Conservation (phyloP, 164 flowering plant genomes). For the Houttuynia cordata region DNA sequence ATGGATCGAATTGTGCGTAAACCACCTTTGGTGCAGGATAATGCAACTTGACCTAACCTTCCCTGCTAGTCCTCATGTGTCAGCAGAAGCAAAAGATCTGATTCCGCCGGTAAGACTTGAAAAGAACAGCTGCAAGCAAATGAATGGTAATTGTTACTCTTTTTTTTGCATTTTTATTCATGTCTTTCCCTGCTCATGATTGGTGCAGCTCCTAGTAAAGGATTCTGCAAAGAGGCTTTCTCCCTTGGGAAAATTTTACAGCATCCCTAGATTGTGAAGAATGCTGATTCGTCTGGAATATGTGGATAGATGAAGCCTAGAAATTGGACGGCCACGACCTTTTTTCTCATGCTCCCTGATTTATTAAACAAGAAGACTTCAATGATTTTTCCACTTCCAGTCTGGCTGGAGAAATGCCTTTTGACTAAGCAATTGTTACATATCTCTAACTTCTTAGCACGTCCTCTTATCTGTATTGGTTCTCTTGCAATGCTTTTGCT, state of each 20-base stretch:
- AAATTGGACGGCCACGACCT: not conserved
- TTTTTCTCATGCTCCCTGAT: not conserved
- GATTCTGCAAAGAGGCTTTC: slow-evolving; percentile 73
- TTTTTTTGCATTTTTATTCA: not conserved
- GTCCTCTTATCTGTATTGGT: too few species aligned
- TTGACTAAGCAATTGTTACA: not conserved
- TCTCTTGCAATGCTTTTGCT: too few species aligned
- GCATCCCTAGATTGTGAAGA: slow-evolving; percentile 82
- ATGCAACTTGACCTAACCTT: slow-evolving; percentile 63
- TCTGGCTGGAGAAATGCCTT: not conserved
- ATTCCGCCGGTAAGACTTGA: slow-evolving; percentile 32
- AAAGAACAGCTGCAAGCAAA: not conserved
- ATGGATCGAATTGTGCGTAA: not conserved
- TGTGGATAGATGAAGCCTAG: slow-evolving; percentile 8
- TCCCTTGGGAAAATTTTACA: slow-evolving; percentile 68
- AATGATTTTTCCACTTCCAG: not conserved
- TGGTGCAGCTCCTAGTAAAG: slow-evolving; percentile 73
- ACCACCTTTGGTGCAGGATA: slow-evolving; percentile 39
- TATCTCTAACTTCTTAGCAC: too few species aligned
- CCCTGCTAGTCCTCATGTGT: slow-evolving; percentile 50
- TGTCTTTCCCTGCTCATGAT: not conserved
- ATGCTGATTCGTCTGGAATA: slow-evolving; percentile 42
- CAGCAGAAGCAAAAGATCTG: slow-evolving; percentile 64
- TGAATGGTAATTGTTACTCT: not conserved
- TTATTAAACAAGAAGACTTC: not conserved